Conservation (phyloP, 1,284 basidiomycete species). For the Fomitiporia mediterranea region DNA sequence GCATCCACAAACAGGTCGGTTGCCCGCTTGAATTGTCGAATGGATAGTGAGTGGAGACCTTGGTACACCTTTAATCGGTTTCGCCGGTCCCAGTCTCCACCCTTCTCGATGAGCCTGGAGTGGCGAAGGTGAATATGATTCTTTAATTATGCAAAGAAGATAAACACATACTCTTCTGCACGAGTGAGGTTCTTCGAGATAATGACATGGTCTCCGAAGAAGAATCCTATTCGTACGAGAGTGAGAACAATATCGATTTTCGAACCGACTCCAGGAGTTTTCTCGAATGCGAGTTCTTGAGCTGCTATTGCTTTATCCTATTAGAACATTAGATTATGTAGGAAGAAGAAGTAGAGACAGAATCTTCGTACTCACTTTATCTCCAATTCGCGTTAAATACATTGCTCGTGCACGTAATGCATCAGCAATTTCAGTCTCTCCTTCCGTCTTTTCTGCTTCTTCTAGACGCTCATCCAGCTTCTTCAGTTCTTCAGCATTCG, state of each 20-base stretch:
- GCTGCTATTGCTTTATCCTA: slow-evolving; percentile 76
- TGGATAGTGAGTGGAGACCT: slow-evolving; percentile 81
- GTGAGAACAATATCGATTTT: slow-evolving; percentile 91
- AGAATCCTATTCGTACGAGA: slow-evolving; percentile 87
- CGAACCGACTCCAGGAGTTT: slow-evolving; percentile 90
- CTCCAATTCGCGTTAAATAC: slow-evolving; percentile 87
- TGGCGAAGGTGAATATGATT: not conserved
- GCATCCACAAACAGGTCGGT: slow-evolving; percentile 82
- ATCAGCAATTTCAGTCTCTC: slow-evolving; percentile 92
- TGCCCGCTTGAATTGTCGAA: slow-evolving; percentile 76
- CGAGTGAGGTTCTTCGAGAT: slow-evolving; percentile 73
- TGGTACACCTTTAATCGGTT: slow-evolving; percentile 97
- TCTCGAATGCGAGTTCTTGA: slow-evolving; percentile 82
- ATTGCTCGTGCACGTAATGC: slow-evolving; percentile 82
- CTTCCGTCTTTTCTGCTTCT: slow-evolving; percentile 88
- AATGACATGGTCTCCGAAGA: slow-evolving; percentile 79
- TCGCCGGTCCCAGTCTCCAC: slow-evolving; percentile 97
- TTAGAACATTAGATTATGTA: too few species aligned
- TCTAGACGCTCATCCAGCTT: slow-evolving; percentile 76
- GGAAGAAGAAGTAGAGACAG: too few species aligned
- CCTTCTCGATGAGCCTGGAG: slow-evolving; percentile 83
- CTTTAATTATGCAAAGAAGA: not conserved
- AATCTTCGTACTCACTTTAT: slow-evolving; percentile 76
- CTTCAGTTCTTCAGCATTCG: slow-evolving; percentile 74
- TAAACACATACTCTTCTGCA: slow-evolving; percentile 69